These are phyloP conservation scores for Ploettnerulaceae sp. DNA, from an alignment of 2,329 filamentous ascomycete species.

Conservation along the genomic window DNA sequence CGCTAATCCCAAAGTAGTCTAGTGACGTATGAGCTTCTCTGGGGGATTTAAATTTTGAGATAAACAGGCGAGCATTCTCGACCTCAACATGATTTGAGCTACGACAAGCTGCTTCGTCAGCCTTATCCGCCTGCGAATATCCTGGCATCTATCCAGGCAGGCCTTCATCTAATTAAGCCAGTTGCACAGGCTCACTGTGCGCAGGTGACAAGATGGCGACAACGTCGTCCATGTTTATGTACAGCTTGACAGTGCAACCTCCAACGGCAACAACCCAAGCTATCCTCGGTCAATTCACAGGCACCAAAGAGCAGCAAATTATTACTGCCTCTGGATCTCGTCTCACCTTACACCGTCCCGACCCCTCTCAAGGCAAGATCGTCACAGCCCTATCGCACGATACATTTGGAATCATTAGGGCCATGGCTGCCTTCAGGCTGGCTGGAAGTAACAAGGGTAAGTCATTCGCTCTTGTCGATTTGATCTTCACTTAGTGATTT, in stretches of 20 bases:
- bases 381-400: conserved; percentile 84
- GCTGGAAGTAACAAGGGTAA: conserved; percentile 95
- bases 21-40: conserved; percentile 4
- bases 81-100: conserved; percentile 21
- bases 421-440: conserved; percentile 81
- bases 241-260: conserved; percentile 91
- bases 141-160: background rate
- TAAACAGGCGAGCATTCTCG: background rate
- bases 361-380: conserved; percentile 80
- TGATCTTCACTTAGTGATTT: conserved; percentile 67
- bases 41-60: conserved; percentile 3
- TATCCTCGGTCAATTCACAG: conserved; percentile 89
- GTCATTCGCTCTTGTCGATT: conserved; percentile 43
- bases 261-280: conserved; percentile 86
- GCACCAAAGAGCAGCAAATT: conserved; percentile 97
- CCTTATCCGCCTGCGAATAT: conserved; percentile 10
- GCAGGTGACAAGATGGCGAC: conserved; percentile 67
- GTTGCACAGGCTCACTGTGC: conserved; percentile 31
- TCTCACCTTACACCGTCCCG: conserved; percentile 80
- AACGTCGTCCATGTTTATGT: conserved; percentile 97
- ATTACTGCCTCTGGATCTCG: conserved; percentile 88
- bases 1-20: conserved; percentile 13
- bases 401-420: conserved; percentile 91
- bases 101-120: conserved; percentile 28
- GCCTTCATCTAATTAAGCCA: conserved; percentile 5